These are phyloP conservation scores for Crotalaria pallida DNA, from an alignment of 306 rosid genomes.

Conservation along the genomic window DNA sequence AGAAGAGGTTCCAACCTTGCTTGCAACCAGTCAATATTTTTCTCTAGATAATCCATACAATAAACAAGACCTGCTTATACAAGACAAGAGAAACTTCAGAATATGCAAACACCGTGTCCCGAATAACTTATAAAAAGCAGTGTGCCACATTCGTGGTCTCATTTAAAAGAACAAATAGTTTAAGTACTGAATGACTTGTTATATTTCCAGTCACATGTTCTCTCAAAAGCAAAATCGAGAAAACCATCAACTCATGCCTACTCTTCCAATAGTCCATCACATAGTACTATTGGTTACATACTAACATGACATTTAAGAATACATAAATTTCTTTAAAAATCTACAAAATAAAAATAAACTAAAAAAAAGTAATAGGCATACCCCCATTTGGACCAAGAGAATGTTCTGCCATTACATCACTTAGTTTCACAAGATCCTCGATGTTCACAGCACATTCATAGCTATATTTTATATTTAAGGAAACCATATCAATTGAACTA, in stretches of 20 bases:
- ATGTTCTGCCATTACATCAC: constrained; percentile 83
- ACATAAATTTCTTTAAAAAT: neutral
- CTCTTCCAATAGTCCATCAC: neutral
- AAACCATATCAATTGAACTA: constrained; percentile 20
- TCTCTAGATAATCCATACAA: constrained; percentile 96
- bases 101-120: constrained; percentile 8
- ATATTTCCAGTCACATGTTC: neutral
- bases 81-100: constrained; percentile 20
- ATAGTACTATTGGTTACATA: neutral
- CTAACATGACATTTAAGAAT: neutral
- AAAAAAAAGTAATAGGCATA: constrained; percentile 11
- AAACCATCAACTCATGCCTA: neutral
- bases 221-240: neutral
- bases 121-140: neutral
- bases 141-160: neutral
- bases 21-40: constrained; percentile 88
- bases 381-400: constrained; percentile 97
- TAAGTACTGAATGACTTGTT: neutral
- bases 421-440: constrained; percentile 74
- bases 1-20: constrained; percentile 74
- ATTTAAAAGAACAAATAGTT: neutral
- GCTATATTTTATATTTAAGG: constrained; percentile 41
- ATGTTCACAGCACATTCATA: constrained; percentile 81
- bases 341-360: neutral
- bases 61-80: constrained; percentile 67